Evolutionary conservation across 306 rosid species (phyloP), one percentile per base, ranked within the genome.

Genomic region (Mimosa pudica): DNA sequence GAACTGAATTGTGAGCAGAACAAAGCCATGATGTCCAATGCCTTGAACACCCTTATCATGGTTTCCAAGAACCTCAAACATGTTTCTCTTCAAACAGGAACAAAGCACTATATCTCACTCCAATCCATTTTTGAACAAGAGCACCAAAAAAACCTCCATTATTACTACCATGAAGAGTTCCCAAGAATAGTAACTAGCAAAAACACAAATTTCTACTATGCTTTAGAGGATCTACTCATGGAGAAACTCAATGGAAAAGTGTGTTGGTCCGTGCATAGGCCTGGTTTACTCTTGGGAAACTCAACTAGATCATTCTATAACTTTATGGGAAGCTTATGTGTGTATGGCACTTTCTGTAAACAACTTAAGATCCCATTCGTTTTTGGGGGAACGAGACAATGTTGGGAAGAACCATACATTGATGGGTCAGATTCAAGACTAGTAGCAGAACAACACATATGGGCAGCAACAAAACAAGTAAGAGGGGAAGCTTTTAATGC

Each of bases 51-150:
- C 3, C 32, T 95, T 2, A 73, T 91, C 75, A 81, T 89, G n/a
- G 49, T 11, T 20, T 88, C 94, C 3, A 85, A 76, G 66, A 72
- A 77, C 44, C 83, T 95, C 41, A 88, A 81, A 77, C 97, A 95
- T 71, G 91, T 95, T 71, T 93, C 98, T 10, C 94, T 95, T 1
- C 98, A 95, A 80, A 95, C 96, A 30, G 99, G 99, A n/a, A 83
- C 92, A 60, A 95, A 93, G 83, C 99, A 91, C 76, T 93, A 95
- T 44, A 82, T 93, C 14, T 91, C 97, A 8, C 71, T 93, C 24
- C 83, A 78, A 18, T 79, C 85, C 8, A 89, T 92, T 24, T 85
- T 83, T 74, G 74, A 58, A 62, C 68, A 32, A 10, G 79, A 77
- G 2, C 8, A 10, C 3, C 8, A 20, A 18, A 46, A 45, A 10